Conservation (phyloP, 495 filamentous ascomycete genomes). For the Hyaloscypha bicolor region DNA sequence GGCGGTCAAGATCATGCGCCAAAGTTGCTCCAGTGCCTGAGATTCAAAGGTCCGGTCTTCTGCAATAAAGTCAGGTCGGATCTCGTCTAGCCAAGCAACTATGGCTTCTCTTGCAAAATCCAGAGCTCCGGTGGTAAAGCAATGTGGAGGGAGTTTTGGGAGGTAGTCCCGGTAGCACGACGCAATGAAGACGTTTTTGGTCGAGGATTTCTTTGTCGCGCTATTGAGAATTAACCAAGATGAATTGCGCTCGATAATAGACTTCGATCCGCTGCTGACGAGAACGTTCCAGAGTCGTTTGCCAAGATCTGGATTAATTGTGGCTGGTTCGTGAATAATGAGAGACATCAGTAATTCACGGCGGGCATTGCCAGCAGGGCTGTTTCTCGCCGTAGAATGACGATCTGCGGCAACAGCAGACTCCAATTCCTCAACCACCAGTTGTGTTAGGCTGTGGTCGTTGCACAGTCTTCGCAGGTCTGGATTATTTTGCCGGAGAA, state of each 20-base stretch:
- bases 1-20: conserved; percentile 78
- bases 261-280: conserved; percentile 60
- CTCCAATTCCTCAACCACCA: conserved; percentile 54
- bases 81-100: conserved; percentile 25
- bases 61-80: conserved; percentile 17
- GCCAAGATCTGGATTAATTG: conserved; percentile 62
- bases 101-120: conserved; percentile 57
- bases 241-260: conserved; percentile 55
- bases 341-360: conserved; percentile 59
- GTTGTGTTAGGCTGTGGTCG: conserved; percentile 46
- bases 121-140: conserved; percentile 67
- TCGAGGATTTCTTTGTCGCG: conserved; percentile 46
- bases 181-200: conserved; percentile 64
- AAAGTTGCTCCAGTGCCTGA: conserved; percentile 74
- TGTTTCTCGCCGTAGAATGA: conserved; percentile 34
- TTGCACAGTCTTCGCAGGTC: conserved; percentile 43
- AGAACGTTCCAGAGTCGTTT: conserved; percentile 67
- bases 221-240: conserved; percentile 68
- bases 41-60: conserved; percentile 54
- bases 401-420: conserved; percentile 33
- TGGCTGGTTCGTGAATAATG: conserved; percentile 58
- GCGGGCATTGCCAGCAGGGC: conserved; percentile 53
- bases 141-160: conserved; percentile 60
- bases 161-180: conserved; percentile 69
- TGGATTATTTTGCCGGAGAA: conserved; percentile 47